These are phyloP conservation scores for Centella asiatica DNA, from an alignment of 129 eudicot genomes.

Conservation along the genomic window DNA sequence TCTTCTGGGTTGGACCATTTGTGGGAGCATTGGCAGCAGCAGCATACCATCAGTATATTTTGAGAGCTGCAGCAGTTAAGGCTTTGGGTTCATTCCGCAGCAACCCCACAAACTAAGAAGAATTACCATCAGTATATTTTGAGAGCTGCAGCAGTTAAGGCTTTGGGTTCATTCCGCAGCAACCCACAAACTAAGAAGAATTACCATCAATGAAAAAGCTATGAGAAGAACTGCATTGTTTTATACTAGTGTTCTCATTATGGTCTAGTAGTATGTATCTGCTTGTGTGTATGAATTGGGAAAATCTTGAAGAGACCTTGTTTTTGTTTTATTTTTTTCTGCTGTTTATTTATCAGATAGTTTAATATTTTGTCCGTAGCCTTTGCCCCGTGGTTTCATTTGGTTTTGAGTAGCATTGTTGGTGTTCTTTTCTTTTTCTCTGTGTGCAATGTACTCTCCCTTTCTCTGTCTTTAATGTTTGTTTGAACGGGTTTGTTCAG, in stretches of 20 bases:
- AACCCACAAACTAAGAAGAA: background rate
- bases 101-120: conserved; percentile 4
- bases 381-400: conserved; percentile 1
- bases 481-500: background rate
- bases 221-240: background rate
- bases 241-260: background rate
- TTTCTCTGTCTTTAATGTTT: background rate
- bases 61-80: conserved; percentile 33
- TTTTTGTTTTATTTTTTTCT: background rate
- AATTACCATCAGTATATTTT: background rate
- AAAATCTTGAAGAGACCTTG: background rate
- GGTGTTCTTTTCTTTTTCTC: background rate
- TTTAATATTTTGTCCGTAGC: conserved; percentile 1
- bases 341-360: too few species aligned
- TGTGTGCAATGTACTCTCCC: background rate
- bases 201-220: background rate
- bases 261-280: background rate
- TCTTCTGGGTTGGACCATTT: conserved; percentile 95
- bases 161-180: background rate
- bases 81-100: conserved; percentile 12
- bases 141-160: too few species aligned
- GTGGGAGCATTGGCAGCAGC: conserved; percentile 92
- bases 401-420: background rate
- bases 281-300: background rate
- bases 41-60: conserved; percentile 63